phyloP scores from a whole-genome alignment of 306 rosid species.

The Dicorynia guianensis region DNA sequence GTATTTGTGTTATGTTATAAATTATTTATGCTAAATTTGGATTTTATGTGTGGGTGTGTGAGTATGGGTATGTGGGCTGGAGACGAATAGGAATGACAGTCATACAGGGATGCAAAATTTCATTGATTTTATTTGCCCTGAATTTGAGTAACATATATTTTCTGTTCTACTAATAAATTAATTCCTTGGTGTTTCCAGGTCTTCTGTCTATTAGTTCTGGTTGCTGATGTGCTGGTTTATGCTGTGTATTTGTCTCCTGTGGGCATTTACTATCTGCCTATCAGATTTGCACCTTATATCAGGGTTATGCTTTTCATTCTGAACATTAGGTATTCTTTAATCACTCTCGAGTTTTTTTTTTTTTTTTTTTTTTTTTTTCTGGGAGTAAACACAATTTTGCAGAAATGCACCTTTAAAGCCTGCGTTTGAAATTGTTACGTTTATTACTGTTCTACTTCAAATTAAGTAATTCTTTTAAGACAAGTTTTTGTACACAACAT shows the following conservation, averaged over 20 bases:
- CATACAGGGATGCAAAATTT: conserved; percentile 5
- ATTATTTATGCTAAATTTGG: conserved; percentile 2
- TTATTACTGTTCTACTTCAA: conserved; percentile 21
- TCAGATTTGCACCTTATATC: conserved; percentile 93
- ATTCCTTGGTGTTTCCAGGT: conserved; percentile 62
- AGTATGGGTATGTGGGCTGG: background rate
- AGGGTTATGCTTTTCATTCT: conserved; percentile 85
- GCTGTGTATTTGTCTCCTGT: conserved; percentile 71
- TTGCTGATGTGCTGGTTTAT: conserved; percentile 78
- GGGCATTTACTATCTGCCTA: conserved; percentile 77
- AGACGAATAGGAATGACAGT: background rate
- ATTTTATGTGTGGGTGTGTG: conserved; percentile 8
- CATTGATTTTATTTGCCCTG: conserved; percentile 18
- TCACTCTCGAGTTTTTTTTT: background rate
- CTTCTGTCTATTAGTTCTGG: conserved; percentile 61
- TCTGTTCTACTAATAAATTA: conserved; percentile 38
- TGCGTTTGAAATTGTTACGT: conserved; percentile 4
- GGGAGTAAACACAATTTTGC: conserved; percentile 20
- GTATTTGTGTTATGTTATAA: conserved; percentile 7
- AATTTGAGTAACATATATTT: conserved; percentile 3
- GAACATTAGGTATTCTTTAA: conserved; percentile 72
- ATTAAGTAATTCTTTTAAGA: background rate
- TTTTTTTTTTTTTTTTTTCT: background rate
- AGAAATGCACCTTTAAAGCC: conserved; percentile 26
- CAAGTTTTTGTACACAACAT: conserved; percentile 5